Base-by-base conservation (phyloP, 2,329 filamentous ascomycete genomes). In the Gremmenia infestans region DNA sequence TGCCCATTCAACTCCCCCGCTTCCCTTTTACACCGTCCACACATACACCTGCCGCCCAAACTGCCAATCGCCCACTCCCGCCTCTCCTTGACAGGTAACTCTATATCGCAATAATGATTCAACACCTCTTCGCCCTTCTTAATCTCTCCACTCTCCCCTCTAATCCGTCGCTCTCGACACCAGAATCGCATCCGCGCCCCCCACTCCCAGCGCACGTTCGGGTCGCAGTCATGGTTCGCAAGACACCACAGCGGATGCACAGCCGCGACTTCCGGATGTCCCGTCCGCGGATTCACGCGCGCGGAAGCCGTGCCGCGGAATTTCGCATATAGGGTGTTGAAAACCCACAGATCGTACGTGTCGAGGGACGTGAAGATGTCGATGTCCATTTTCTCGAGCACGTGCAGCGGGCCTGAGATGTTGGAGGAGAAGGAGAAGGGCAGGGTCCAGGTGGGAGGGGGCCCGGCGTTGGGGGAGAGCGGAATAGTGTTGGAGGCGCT, bases 181-280 rank as follows among this genome's bases (percentile, higher is more conserved):
- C 77, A 83, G 57, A 94, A 82, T 37, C 82, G 81, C 80, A 94
- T 92, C 52, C 80, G 81, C 1, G 88, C 89, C 28, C 87, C 85
- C 90, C 92, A 97, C 67, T 96, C 89, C 94, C 94, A 99, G 3
- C 82, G 82, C 40, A 97, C 91, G 71, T 96, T 97, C 8, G 94
- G 94, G 69, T 96, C 86, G 73, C 94, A 99, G 70, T 91, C 91
- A 71, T 99, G 94, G 68, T 99, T 99, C 28, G 93, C 92, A 32
- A 97, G 78, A 72, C 92, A 97, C 91, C 94, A 99, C 64, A 96
- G 84, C 2, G 93, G 91, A 73, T 97, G 92, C 28, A 97, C 92
- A 28, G 93, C 93, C 28, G 90, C 91, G 4, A 96, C 88, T 66
- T 97, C 94, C 0, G 94, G 93, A 9, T 89, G 83, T 3, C 91